These are phyloP conservation scores for Xylaria sp. DNA, from an alignment of 2,329 filamentous ascomycete species.

Conservation along the genomic window DNA sequence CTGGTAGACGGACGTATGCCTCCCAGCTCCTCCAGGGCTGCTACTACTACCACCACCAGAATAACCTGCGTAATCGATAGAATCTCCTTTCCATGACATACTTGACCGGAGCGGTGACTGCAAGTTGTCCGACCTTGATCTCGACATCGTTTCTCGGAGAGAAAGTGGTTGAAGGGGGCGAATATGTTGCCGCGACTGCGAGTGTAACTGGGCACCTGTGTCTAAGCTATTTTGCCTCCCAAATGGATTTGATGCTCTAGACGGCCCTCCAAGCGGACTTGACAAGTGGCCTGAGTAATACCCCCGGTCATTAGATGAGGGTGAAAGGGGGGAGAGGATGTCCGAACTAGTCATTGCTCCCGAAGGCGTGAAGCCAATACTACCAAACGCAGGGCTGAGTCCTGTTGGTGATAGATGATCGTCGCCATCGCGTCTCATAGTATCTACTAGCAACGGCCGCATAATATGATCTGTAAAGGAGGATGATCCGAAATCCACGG, in stretches of 20 bases:
- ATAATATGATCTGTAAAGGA: conserved; percentile 70
- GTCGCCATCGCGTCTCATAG: conserved; percentile 69
- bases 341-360: conserved; percentile 62
- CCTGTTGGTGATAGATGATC: conserved; percentile 74
- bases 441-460: conserved; percentile 75
- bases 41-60: conserved; percentile 55
- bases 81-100: conserved; percentile 71
- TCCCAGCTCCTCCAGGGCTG: conserved; percentile 59
- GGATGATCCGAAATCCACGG: conserved; percentile 59
- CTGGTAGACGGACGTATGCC: conserved; percentile 63
- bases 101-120: conserved; percentile 68
- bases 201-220: conserved; percentile 57
- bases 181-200: conserved; percentile 57
- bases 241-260: conserved; percentile 63
- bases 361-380: conserved; percentile 70
- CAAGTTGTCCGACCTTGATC: conserved; percentile 66
- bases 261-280: conserved; percentile 58
- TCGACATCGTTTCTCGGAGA: conserved; percentile 65
- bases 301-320: conserved; percentile 65
- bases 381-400: conserved; percentile 73
- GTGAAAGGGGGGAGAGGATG: conserved; percentile 67
- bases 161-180: conserved; percentile 68
- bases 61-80: conserved; percentile 67
- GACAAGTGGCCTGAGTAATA: conserved; percentile 61
- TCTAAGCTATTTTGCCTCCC: conserved; percentile 61